Evolutionary conservation across 306 rosid species (phyloP).

Genomic region (Senna siamea): DNA sequence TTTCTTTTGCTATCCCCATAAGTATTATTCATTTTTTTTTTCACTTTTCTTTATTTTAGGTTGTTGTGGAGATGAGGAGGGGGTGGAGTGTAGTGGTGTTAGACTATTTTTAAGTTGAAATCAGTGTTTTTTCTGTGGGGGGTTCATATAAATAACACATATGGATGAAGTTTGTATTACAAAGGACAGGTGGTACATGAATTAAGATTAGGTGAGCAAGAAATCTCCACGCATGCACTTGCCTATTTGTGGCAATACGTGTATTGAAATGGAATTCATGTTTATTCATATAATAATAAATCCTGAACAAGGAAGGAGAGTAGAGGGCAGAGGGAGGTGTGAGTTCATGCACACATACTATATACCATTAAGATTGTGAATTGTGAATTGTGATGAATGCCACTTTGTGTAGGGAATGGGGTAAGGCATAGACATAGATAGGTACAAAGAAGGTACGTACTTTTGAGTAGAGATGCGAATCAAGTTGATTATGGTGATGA

Average conservation of each 20-base stretch:
- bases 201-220: neutral
- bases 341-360: neutral
- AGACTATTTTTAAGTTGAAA: neutral
- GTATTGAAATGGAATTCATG: neutral
- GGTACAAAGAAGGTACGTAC: slow-evolving; percentile 26
- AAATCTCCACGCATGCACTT: slow-evolving; percentile 13
- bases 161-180: neutral
- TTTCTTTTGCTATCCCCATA: slow-evolving; percentile 8
- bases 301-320: neutral
- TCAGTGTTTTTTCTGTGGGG: neutral
- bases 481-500: neutral
- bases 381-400: neutral
- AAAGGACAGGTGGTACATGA: neutral
- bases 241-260: neutral
- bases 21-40: neutral
- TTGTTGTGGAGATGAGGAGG: slow-evolving; percentile 20
- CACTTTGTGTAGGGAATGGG: too few species aligned
- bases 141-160: neutral
- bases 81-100: neutral
- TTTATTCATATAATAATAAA: neutral
- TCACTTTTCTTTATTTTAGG: neutral
- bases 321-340: neutral
- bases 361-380: too few species aligned
- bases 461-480: neutral
- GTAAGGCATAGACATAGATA: neutral